Evolutionary conservation across 2,329 filamentous ascomycete species (phyloP).

Genomic region (Phaeosphaeria sp.): DNA sequence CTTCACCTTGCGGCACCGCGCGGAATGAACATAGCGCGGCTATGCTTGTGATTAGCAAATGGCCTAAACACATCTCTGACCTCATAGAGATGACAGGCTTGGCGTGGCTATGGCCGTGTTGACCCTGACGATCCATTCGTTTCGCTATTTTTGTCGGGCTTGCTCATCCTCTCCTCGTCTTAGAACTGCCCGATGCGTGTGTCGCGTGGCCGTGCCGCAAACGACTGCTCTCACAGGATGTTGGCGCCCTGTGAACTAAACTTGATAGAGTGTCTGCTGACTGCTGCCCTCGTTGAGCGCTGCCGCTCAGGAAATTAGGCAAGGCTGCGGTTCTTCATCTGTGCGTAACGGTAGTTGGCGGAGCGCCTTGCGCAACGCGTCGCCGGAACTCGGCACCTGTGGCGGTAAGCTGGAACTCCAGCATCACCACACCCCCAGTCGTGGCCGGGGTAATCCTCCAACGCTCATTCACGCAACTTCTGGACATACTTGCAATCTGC

Average conservation of each 20-base stretch:
- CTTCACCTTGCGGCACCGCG: neutral
- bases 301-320: neutral
- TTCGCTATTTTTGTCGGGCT: conserved; percentile 13
- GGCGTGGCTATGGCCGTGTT: conserved; percentile 16
- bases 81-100: conserved; percentile 18
- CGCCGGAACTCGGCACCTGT: neutral
- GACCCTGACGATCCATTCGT: conserved; percentile 14
- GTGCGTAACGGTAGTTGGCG: neutral
- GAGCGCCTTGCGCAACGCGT: neutral
- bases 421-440: neutral
- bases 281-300: neutral
- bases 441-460: neutral
- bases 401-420: neutral
- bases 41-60: neutral
- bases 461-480: neutral
- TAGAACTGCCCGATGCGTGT: conserved; percentile 2
- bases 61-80: conserved; percentile 13
- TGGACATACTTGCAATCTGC: neutral
- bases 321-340: neutral
- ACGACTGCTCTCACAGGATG: neutral
- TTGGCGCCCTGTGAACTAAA: neutral
- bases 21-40: conserved; percentile 1
- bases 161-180: neutral
- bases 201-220: conserved; percentile 2
- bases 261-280: neutral